Evolutionary conservation across 2,329 filamentous ascomycete species (phyloP).

Genomic region (Colletotrichum tanaceti): DNA sequence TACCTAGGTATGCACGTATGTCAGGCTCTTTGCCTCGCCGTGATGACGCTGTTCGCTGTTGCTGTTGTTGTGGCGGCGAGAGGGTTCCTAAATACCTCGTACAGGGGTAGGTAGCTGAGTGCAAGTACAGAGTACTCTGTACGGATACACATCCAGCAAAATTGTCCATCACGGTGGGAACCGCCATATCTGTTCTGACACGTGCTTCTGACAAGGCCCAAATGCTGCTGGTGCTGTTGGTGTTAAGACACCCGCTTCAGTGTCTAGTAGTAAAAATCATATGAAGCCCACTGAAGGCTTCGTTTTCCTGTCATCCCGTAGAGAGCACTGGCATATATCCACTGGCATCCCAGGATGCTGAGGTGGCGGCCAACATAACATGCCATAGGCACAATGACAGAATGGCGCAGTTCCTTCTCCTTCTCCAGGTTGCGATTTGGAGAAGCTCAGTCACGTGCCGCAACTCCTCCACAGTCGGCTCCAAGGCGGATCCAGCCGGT

Average conservation of each 20-base stretch:
- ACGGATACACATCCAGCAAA: background rate
- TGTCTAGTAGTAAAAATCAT: too few species aligned
- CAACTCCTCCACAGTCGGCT: rapidly evolving
- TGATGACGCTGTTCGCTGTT: slow-evolving; percentile 20
- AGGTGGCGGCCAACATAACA: background rate
- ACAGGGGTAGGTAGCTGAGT: too few species aligned
- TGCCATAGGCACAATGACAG: slow-evolving; percentile 22
- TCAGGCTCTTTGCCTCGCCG: slow-evolving; percentile 7
- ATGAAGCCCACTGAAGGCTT: too few species aligned
- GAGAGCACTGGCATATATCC: too few species aligned
- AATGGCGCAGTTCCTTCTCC: slow-evolving; percentile 1
- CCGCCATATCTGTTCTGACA: background rate
- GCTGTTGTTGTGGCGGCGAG: background rate
- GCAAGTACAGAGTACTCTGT: too few species aligned
- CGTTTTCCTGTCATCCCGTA: too few species aligned
- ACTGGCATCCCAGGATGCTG: background rate
- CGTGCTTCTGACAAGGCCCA: background rate
- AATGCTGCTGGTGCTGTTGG: too few species aligned
- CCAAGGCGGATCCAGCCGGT: background rate
- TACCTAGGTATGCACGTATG: too few species aligned
- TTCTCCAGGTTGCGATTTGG: background rate
- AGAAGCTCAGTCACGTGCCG: background rate
- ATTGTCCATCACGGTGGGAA: background rate
- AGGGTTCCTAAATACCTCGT: too few species aligned
- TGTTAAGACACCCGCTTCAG: too few species aligned